Evolutionary conservation across 352 stramenopile genomes (phyloP).

Genomic region (Globisporangium radiosum): DNA sequence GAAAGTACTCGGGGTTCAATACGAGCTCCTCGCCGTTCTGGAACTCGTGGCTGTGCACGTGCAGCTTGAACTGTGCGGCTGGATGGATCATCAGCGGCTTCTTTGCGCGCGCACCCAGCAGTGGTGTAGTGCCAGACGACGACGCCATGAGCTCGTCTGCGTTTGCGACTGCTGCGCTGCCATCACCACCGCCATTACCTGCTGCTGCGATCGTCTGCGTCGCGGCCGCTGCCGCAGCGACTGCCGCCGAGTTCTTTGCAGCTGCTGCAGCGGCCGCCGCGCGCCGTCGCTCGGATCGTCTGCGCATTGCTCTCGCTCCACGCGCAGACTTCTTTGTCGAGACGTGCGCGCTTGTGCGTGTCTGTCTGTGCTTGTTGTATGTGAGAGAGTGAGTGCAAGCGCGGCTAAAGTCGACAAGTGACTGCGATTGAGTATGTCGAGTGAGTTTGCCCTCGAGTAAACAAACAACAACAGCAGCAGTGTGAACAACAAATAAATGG

Average conservation of each 20-base stretch:
- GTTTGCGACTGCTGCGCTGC: background rate
- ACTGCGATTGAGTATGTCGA: background rate
- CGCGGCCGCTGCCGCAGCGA: background rate
- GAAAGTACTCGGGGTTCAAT: conserved; percentile 76
- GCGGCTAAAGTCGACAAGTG: background rate
- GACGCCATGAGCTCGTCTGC: background rate
- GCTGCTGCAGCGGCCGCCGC: conserved; percentile 30
- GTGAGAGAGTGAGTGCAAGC: no score
- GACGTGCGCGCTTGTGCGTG: conserved; percentile 9
- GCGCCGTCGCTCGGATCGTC: conserved; percentile 42
- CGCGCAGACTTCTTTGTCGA: no score
- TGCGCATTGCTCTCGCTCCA: conserved; percentile 21
- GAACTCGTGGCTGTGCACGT: conserved; percentile 81
- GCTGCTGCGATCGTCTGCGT: background rate
- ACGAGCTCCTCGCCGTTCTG: conserved; percentile 75
- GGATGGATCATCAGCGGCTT: conserved; percentile 45
- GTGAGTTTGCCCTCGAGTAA: background rate
- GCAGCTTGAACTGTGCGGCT: conserved; percentile 65
- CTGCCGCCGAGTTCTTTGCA: conserved; percentile 7
- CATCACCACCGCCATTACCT: background rate
- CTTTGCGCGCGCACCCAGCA: conserved; percentile 10
- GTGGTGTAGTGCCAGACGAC: no score
- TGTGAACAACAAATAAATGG: background rate
- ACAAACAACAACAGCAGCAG: background rate
- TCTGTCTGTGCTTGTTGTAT: conserved; percentile 18